Conservation (phyloP, 495 filamentous ascomycete genomes). For the Usnea hakonensis region DNA sequence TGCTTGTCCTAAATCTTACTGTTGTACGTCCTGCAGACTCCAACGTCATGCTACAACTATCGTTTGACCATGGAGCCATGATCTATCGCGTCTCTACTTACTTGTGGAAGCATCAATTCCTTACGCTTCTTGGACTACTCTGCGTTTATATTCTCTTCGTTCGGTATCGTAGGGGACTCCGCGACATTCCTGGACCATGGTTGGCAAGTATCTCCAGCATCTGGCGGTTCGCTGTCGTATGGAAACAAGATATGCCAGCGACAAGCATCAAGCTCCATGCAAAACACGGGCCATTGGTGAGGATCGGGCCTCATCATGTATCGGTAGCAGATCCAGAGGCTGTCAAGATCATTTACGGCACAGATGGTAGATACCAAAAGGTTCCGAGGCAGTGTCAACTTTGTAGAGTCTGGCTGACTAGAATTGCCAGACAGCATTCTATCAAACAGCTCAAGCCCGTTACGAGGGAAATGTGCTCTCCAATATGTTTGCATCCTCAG, state of each 20-base stretch:
- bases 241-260: neutral
- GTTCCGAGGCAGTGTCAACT: slow-evolving; percentile 30
- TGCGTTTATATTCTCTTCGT: neutral
- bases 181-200: slow-evolving; percentile 4
- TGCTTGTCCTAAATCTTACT: neutral
- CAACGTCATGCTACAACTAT: neutral
- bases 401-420: neutral
- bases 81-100: neutral
- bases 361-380: slow-evolving; percentile 74
- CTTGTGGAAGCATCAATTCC: neutral
- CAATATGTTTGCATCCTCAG: slow-evolving; percentile 67
- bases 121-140: neutral
- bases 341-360: slow-evolving; percentile 66
- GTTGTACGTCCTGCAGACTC: neutral
- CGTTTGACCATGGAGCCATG: neutral
- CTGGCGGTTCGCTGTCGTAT: slow-evolving; percentile 3
- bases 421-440: slow-evolving; percentile 1
- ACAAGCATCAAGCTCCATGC: slow-evolving; percentile 36
- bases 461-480: slow-evolving; percentile 65
- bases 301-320: slow-evolving; percentile 59
- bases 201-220: neutral
- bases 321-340: slow-evolving; percentile 60
- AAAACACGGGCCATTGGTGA: slow-evolving; percentile 65
- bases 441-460: slow-evolving; percentile 2
- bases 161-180: neutral